Percentiles rank a stretch among this genome's conserved stretches.
Evolutionary conservation across 768 basidiomycete species (phyloP).

Genomic region (Leucogyrophana mollusca): DNA sequence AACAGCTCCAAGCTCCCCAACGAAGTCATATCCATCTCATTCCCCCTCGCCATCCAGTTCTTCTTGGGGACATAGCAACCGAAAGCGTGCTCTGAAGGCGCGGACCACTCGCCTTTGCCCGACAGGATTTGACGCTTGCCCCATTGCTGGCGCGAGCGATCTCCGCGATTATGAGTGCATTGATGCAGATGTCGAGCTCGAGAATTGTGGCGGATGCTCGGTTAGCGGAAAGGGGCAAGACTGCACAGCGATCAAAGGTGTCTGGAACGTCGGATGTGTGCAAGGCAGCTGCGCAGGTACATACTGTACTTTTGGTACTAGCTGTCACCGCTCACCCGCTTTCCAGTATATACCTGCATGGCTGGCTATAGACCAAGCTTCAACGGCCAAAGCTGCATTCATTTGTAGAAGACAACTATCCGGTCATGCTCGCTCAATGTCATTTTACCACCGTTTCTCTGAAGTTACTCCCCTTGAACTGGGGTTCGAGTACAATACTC

Average conservation of each 20-base stretch:
- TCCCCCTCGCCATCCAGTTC: conserved; percentile 37
- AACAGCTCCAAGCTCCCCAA: conserved; percentile 29
- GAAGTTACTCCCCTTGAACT: too few species aligned
- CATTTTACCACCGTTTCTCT: too few species aligned
- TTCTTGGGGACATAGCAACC: conserved; percentile 13
- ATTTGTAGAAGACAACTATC: conserved; percentile 31
- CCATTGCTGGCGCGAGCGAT: conserved; percentile 38
- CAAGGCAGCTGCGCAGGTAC: conserved; percentile 50
- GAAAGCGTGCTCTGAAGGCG: conserved; percentile 32
- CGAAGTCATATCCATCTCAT: conserved; percentile 18
- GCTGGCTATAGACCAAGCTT: conserved; percentile 42
- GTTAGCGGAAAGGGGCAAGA: conserved; percentile 64
- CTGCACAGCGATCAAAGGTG: conserved; percentile 65
- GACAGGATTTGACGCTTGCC: conserved; percentile 53
- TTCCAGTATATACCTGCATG: conserved; percentile 49
- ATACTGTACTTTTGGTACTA: conserved; percentile 18
- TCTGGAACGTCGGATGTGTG: conserved; percentile 72
- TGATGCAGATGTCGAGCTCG: conserved; percentile 59
- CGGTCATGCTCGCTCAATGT: too few species aligned
- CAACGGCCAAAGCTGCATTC: conserved; percentile 44
- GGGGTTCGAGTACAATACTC: conserved; percentile 1
- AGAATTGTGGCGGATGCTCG: conserved; percentile 76
- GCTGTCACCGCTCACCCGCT: conserved; percentile 1
- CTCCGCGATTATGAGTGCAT: conserved; percentile 59
- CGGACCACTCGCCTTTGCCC: conserved; percentile 50